These are phyloP conservation scores for Elymus sibiricus DNA, from an alignment of 176 grass and related monocot genomes.

Conservation along the genomic window DNA sequence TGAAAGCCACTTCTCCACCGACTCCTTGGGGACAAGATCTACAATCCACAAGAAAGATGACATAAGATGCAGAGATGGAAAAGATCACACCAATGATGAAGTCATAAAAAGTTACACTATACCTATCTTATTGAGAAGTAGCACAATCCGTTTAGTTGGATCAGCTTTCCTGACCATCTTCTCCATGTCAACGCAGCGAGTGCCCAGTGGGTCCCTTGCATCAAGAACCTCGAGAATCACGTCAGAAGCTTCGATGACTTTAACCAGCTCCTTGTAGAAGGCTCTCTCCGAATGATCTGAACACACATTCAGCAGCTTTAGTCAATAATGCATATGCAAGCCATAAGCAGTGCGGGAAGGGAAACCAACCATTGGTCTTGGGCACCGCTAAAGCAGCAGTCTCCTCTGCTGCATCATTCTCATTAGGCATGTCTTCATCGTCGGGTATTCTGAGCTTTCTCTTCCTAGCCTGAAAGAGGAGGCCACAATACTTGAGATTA, in stretches of 20 bases:
- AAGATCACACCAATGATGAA: neutral
- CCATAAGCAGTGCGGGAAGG: neutral
- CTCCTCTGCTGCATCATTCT: conserved; percentile 40
- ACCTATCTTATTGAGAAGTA: conserved; percentile 99
- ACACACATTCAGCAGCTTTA: neutral
- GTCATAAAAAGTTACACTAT: neutral
- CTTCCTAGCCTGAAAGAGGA: conserved; percentile 60
- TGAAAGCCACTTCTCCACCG: conserved; percentile 81
- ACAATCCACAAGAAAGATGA: neutral
- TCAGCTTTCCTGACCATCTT: conserved; percentile 74
- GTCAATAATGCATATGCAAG: neutral
- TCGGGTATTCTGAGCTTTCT: conserved; percentile 72
- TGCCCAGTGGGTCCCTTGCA: conserved; percentile 75
- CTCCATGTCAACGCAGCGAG: conserved; percentile 85
- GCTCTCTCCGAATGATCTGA: conserved; percentile 87
- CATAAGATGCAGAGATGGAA: neutral
- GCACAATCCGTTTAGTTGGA: conserved; percentile 72
- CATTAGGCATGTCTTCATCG: conserved; percentile 54
- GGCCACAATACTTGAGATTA: neutral
- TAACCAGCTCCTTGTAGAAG: conserved; percentile 95
- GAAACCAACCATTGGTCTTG: conserved; percentile 69
- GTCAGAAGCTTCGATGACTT: conserved; percentile 91
- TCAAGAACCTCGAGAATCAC: conserved; percentile 95
- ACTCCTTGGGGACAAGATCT: conserved; percentile 89
- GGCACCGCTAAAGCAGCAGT: conserved; percentile 20